Percentiles rank a stretch among this genome's conserved stretches.
Evolutionary conservation across 495 filamentous ascomycete genomes (phyloP).

Genomic region (Filosporella fistucella): DNA sequence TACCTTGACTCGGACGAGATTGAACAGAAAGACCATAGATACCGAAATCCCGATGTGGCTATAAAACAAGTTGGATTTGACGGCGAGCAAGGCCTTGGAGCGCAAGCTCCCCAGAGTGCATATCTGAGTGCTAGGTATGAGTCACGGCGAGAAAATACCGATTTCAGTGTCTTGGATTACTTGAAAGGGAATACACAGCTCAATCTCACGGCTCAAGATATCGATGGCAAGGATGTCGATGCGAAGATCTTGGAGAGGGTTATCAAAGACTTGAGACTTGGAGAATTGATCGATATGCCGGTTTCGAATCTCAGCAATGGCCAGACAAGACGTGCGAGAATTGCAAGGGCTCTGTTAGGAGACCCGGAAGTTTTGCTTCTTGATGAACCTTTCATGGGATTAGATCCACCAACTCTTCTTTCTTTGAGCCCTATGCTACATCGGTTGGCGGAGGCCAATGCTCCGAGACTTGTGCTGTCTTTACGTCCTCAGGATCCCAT

Average conservation of each 20-base stretch:
- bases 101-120: conserved; percentile 51
- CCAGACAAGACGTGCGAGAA: conserved; percentile 79
- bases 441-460: conserved; percentile 54
- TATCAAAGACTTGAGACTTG: conserved; percentile 59
- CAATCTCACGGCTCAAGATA: conserved; percentile 58
- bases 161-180: conserved; percentile 78
- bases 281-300: conserved; percentile 65
- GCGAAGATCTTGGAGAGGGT: conserved; percentile 50
- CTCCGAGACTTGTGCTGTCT: conserved; percentile 70
- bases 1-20: conserved; percentile 65
- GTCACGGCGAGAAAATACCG: conserved; percentile 75
- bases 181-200: conserved; percentile 72
- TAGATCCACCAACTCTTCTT: conserved; percentile 75
- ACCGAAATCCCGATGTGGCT: conserved; percentile 56
- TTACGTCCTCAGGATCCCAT: conserved; percentile 80
- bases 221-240: conserved; percentile 36
- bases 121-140: conserved; percentile 95
- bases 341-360: conserved; percentile 77
- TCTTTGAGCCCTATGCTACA: conserved; percentile 66
- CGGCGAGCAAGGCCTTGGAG: conserved; percentile 41
- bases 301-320: conserved; percentile 90
- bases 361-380: conserved; percentile 78
- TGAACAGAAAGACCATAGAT: conserved; percentile 41
- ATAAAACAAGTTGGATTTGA: conserved; percentile 84
- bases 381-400: conserved; percentile 96